Percentiles rank a stretch among this genome's conserved stretches.
Conservation (phyloP, 2,329 filamentous ascomycete species). For the Byssothecium circinans region DNA sequence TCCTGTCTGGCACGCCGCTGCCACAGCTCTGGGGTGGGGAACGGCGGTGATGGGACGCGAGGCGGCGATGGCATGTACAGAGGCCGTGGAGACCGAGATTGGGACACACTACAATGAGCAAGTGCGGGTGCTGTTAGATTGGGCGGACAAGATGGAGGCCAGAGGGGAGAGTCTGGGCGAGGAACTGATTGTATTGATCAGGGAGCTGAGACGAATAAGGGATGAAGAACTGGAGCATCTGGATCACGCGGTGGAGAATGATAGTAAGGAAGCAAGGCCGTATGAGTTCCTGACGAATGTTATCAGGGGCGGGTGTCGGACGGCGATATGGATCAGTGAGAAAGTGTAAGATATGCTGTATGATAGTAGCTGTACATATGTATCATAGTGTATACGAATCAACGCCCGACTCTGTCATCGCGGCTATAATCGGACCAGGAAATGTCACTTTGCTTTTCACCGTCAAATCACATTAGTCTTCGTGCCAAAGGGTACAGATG, state of each 20-base stretch:
- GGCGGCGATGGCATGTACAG: slow-evolving; percentile 97
- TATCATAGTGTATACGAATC: neutral
- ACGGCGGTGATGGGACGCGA: slow-evolving; percentile 88
- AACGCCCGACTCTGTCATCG: neutral
- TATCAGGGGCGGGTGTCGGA: slow-evolving; percentile 85
- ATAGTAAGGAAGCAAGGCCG: slow-evolving; percentile 84
- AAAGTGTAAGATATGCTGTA: slow-evolving; percentile 55
- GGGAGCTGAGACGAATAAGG: slow-evolving; percentile 76
- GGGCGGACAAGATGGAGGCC: slow-evolving; percentile 74
- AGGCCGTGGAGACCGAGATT: slow-evolving; percentile 98
- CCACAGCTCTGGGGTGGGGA: slow-evolving; percentile 81
- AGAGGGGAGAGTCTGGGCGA: slow-evolving; percentile 78
- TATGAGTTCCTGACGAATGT: slow-evolving; percentile 86
- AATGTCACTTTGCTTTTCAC: too few relatives aligned
- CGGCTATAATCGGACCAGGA: neutral
- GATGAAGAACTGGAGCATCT: slow-evolving; percentile 97
- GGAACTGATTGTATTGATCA: slow-evolving; percentile 73
- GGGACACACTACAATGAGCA: slow-evolving; percentile 94
- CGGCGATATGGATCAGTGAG: slow-evolving; percentile 91
- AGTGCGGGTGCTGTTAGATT: slow-evolving; percentile 77
- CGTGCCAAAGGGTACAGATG: too few relatives aligned
- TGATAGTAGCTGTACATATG: too few relatives aligned
- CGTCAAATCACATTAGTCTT: too few relatives aligned
- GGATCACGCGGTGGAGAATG: slow-evolving; percentile 91
- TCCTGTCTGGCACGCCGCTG: slow-evolving; percentile 81